Base-by-base conservation (phyloP, 441 rosid genomes). In the Viola pubescens region DNA sequence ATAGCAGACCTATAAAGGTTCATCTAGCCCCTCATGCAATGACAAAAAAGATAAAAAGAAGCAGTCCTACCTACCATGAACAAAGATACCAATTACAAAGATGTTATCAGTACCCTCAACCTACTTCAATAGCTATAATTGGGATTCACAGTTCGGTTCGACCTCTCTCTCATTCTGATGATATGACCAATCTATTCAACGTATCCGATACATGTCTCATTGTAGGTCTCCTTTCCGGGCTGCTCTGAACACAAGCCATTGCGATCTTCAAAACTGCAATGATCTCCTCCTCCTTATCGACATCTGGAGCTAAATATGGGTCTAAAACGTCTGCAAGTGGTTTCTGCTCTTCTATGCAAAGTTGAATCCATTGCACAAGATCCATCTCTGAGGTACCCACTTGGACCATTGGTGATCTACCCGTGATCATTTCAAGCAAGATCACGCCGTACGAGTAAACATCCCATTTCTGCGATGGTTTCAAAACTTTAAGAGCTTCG, bases 401-500 rank as follows among this genome's bases (percentile, higher is more conserved):
- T 34, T 77, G 82, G 10, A 89, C 70, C 5, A 80, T 54, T 0
- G 94, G 86, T 7, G 65, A 70, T 72, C 78, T 84, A 66, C 97
- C 96, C 0, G 91, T 80, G 52, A 94, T 83, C 82, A 89, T 61
- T 74, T 88, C 98, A 40, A 94, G 79, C 48, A 94, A 64, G 64
- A 94, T 84, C 61, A 89, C 89, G 16, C 98, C 97, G n/a, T 68
- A 89, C 4, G 98, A 88, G 82, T 89, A 94, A 4, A 89, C 81
- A 74, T 94, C 98, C 98, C 98, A 94, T 72, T 87, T 94, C 72
- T 94, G 97, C 5, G 97, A 94, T 7, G 96, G 96, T 75, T 89
- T 94, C 56, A 89, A 81, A 56, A 75, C 78, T 76, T 86, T 94
- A 46, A 83, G 72, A 44, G 91, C 86, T 79, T 94, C 97, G 0